Evolutionary conservation across 2,329 filamentous ascomycete species (phyloP).

Genomic region (Ceratocystis diversiconidia): DNA sequence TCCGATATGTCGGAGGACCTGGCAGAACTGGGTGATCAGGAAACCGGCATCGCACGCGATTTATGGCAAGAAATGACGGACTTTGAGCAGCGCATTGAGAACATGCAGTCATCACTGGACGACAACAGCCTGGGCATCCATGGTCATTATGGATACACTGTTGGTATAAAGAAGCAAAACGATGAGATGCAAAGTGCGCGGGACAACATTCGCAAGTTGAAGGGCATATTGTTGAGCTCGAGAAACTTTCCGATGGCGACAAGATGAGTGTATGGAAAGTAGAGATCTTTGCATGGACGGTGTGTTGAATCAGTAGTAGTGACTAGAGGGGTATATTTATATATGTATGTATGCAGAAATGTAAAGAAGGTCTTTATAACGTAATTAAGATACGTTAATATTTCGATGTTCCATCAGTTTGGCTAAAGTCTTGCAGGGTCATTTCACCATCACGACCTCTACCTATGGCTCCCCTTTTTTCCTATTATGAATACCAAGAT

Average conservation of each 20-base stretch:
- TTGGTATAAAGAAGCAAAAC: conserved; percentile 24
- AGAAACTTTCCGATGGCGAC: conserved; percentile 48
- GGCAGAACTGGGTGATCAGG: conserved; percentile 30
- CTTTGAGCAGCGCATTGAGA: conserved; percentile 12
- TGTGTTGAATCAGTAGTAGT: not conserved
- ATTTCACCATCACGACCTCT: not conserved
- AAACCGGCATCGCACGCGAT: conserved; percentile 13
- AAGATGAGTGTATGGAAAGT: not conserved
- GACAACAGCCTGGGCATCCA: conserved; percentile 7
- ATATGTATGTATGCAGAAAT: not conserved
- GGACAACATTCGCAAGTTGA: conserved; percentile 62
- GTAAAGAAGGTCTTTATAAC: not conserved
- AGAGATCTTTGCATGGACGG: not conserved
- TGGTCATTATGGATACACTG: conserved; percentile 11
- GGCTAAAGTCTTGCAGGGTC: not conserved
- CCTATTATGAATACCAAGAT: not conserved
- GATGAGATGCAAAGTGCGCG: conserved; percentile 62
- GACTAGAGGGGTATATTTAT: not conserved
- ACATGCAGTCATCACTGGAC: conserved; percentile 1
- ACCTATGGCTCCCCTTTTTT: not conserved
- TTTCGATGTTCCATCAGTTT: not conserved
- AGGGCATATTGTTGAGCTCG: conserved; percentile 62
- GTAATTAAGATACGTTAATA: not conserved
- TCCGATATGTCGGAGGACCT: conserved; percentile 31
- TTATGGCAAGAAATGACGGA: conserved; percentile 17